Conservation (phyloP, 345 rosid species). For the Linum tenue region DNA sequence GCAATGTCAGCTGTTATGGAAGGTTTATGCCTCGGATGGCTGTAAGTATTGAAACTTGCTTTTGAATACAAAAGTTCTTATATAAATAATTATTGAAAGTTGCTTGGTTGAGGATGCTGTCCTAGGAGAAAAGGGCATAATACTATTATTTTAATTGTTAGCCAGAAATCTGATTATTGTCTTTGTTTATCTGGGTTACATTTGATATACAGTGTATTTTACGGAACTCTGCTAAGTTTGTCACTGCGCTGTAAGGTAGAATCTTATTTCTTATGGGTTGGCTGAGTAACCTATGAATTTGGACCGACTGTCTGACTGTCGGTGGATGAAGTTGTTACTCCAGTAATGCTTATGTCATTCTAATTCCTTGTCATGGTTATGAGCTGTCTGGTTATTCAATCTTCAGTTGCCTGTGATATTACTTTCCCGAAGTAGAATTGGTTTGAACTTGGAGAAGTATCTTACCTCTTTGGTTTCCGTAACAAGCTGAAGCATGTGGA, state of each 20-base stretch:
- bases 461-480: not conserved
- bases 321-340: not conserved
- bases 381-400: not conserved
- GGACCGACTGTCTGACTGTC: not conserved
- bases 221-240: not conserved
- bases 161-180: not conserved
- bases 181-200: not conserved
- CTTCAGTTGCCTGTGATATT: not conserved
- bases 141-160: not conserved
- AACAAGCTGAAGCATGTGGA: not conserved
- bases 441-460: not conserved
- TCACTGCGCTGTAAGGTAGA: not conserved
- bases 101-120: not conserved
- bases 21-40: slow-evolving; percentile 94
- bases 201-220: not conserved
- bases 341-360: not conserved
- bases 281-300: too few relatives aligned
- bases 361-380: not conserved
- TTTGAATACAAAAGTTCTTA: not conserved
- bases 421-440: not conserved
- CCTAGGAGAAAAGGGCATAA: not conserved
- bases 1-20: slow-evolving; percentile 95
- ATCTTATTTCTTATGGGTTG: not conserved
- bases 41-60: slow-evolving; percentile 48
- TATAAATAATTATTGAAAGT: not conserved